phyloP scores from a whole-genome alignment of 208 protist genomes.

The Trypanosomatidae sp. region DNA sequence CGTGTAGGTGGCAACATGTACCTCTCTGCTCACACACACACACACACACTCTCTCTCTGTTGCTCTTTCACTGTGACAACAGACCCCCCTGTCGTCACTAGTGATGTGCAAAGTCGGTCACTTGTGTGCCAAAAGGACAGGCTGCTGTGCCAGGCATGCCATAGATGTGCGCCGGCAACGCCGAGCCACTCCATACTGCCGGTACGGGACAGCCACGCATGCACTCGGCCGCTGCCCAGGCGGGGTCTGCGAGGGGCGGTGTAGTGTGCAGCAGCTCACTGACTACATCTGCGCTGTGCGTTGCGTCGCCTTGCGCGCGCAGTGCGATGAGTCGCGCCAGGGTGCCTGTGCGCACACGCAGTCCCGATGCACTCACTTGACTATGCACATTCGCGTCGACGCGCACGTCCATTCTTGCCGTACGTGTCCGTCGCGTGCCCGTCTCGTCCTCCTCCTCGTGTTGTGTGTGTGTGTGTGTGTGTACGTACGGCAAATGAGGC shows the following conservation, averaged over 20 bases:
- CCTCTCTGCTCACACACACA: no score
- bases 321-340: neutral
- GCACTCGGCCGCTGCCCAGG: conserved; percentile 82
- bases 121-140: conserved; percentile 53
- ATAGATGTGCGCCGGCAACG: conserved; percentile 44
- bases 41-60: no score
- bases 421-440: no score
- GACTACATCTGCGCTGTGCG: neutral
- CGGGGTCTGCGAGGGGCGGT: conserved; percentile 28
- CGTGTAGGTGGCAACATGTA: no score
- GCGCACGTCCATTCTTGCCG: no score
- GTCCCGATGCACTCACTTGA: neutral
- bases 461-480: no score
- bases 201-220: conserved; percentile 21
- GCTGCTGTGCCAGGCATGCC: conserved; percentile 29
- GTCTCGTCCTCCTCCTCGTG: no score
- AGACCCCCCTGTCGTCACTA: no score
- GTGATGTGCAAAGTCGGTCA: conserved; percentile 16
- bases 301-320: neutral
- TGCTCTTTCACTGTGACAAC: no score
- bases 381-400: no score
- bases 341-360: neutral
- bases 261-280: conserved; percentile 19
- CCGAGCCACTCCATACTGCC: conserved; percentile 35
- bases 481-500: no score